Conservation (phyloP, 1,139 yeast species). For the Yamadazyma epiphylla region DNA sequence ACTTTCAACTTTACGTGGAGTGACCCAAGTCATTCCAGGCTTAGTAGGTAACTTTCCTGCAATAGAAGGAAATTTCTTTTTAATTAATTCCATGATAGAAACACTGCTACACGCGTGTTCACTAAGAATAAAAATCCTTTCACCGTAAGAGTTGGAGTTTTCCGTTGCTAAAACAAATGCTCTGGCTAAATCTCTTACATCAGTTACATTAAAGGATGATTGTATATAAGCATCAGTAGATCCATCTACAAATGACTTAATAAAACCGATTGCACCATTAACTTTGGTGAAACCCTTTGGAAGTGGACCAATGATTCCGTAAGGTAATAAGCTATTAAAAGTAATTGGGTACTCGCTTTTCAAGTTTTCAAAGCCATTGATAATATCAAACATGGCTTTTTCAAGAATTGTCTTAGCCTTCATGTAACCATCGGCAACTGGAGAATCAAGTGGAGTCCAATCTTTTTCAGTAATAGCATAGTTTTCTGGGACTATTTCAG, state of each 20-base stretch:
- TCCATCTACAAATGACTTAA: conserved; percentile 1
- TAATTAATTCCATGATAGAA: conserved; percentile 1
- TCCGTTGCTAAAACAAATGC: conserved; percentile 12
- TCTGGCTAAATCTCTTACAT: conserved; percentile 18
- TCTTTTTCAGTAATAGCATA: conserved; percentile 4
- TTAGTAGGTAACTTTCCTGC: conserved; percentile 4
- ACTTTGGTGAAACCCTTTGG: conserved; percentile 7
- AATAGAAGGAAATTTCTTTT: conserved; percentile 3
- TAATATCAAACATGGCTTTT: conserved; percentile 12
- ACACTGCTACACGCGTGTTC: conserved; percentile 1
- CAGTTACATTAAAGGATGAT: conserved; percentile 7
- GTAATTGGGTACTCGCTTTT: conserved; percentile 7
- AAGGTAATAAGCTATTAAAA: conserved; percentile 14
- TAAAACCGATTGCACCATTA: conserved; percentile 1
- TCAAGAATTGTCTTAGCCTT: conserved; percentile 13
- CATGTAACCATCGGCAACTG: conserved; percentile 11
- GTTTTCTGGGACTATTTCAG: conserved; percentile 4
- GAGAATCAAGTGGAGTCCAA: conserved; percentile 6
- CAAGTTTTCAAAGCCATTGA: conserved; percentile 8
- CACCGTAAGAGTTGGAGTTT: conserved; percentile 8
- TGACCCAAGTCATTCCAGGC: conserved; percentile 1
- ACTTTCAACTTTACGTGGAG: background rate
- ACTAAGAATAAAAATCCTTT: conserved; percentile 8
- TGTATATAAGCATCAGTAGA: background rate
- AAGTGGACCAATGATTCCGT: conserved; percentile 15